These are phyloP conservation scores for Phlyctochytrium planicorne DNA, from an alignment of 192 early-diverging fungal species.

Conservation along the genomic window DNA sequence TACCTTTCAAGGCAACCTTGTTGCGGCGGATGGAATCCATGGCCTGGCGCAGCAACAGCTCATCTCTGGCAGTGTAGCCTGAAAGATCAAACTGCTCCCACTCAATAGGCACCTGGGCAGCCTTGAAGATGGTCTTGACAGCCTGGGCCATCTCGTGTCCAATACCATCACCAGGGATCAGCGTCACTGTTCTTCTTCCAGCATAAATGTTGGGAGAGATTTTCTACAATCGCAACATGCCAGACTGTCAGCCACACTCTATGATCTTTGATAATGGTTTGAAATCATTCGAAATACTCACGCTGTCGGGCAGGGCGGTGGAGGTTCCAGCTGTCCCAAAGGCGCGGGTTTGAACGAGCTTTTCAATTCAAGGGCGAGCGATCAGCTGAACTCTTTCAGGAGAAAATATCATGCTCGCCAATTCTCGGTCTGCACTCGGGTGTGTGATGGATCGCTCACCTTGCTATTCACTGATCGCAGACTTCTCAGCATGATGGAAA, in stretches of 20 bases:
- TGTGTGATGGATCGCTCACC: no score
- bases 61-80: constrained; percentile 79
- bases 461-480: no score
- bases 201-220: constrained; percentile 65
- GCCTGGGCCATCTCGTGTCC: constrained; percentile 88
- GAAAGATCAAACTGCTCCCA: constrained; percentile 98
- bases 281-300: background rate
- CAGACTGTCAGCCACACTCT: background rate
- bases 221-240: background rate
- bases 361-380: no score
- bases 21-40: constrained; percentile 89
- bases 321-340: background rate
- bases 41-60: constrained; percentile 82
- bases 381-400: no score
- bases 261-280: background rate
- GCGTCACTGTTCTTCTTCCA: constrained; percentile 91
- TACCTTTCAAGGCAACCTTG: constrained; percentile 97
- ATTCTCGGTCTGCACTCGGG: no score
- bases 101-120: constrained; percentile 89
- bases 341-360: no score
- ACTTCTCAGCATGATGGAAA: no score
- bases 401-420: no score
- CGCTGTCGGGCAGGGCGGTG: background rate
- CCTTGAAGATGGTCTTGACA: constrained; percentile 93
- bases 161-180: constrained; percentile 98